Evolutionary conservation across 352 stramenopile species (phyloP).

Genomic region (Phytophthora citrophthora): DNA sequence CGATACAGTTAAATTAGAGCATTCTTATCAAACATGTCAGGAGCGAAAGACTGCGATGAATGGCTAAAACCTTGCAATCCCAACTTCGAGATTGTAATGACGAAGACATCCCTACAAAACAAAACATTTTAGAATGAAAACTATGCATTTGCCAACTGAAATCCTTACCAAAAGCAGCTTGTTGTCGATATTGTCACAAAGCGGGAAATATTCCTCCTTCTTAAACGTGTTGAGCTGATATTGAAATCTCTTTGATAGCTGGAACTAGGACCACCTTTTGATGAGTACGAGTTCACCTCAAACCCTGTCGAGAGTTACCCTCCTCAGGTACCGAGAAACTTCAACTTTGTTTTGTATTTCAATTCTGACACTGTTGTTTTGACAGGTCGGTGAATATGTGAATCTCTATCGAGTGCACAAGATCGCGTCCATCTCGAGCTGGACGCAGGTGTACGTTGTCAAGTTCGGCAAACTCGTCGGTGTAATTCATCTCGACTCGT

Average conservation of each 20-base stretch:
- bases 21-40: too few relatives aligned
- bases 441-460: constrained; percentile 84
- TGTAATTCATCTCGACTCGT: constrained; percentile 73
- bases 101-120: constrained; percentile 57
- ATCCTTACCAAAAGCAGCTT: constrained; percentile 51
- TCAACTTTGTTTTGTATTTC: not conserved
- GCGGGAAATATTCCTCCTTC: constrained; percentile 78
- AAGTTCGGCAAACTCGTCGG: constrained; percentile 72
- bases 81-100: constrained; percentile 75
- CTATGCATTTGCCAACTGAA: not conserved
- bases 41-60: constrained; percentile 46
- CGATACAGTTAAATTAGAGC: too few relatives aligned
- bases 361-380: not conserved
- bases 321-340: constrained; percentile 40
- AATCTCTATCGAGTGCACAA: constrained; percentile 80
- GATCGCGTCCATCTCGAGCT: constrained; percentile 80
- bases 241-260: constrained; percentile 42
- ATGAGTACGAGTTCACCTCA: constrained; percentile 63
- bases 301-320: constrained; percentile 82
- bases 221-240: constrained; percentile 64
- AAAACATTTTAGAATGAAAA: constrained; percentile 1
- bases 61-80: constrained; percentile 74
- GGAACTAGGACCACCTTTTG: constrained; percentile 72
- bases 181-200: constrained; percentile 65
- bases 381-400: constrained; percentile 66